phyloP scores from a whole-genome alignment of 345 rosid genomes.

The Dovyalis caffra region DNA sequence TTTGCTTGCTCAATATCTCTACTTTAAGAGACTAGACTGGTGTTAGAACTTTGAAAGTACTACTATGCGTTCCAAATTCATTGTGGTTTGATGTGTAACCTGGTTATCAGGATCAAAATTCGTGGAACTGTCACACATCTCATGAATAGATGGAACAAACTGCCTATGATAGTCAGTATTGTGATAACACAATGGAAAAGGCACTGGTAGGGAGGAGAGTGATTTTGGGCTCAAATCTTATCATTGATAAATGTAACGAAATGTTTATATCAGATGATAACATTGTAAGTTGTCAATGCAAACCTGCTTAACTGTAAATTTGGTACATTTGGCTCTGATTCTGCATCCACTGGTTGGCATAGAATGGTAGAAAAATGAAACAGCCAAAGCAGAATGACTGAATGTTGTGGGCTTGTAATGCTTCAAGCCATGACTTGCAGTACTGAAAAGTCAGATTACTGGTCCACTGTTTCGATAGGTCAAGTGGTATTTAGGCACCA shows the following conservation, averaged over 20 bases:
- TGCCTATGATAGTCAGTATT: not conserved
- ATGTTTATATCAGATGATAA: not conserved
- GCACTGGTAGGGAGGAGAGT: not conserved
- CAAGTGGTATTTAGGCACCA: not conserved
- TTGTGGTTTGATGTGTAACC: not conserved
- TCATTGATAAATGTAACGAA: not conserved
- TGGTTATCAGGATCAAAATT: not conserved
- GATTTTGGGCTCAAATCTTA: not conserved
- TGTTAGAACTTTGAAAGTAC: not conserved
- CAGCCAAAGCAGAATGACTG: not conserved
- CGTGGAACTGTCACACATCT: not conserved
- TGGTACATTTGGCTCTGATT: not conserved
- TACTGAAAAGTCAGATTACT: not conserved
- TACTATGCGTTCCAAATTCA: not conserved
- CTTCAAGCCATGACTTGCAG: not conserved
- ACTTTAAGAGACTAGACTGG: not conserved
- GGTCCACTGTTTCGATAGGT: not conserved
- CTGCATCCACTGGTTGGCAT: not conserved
- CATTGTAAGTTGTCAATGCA: not conserved
- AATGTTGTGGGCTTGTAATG: not conserved
- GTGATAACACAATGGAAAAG: not conserved
- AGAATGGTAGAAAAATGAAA: not conserved
- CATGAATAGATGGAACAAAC: not conserved
- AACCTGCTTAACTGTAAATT: not conserved
- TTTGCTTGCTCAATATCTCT: not conserved